Percentiles rank a stretch among this genome's conserved stretches.
Conservation (phyloP, 495 filamentous ascomycete species). For the Cercophora scortea region DNA sequence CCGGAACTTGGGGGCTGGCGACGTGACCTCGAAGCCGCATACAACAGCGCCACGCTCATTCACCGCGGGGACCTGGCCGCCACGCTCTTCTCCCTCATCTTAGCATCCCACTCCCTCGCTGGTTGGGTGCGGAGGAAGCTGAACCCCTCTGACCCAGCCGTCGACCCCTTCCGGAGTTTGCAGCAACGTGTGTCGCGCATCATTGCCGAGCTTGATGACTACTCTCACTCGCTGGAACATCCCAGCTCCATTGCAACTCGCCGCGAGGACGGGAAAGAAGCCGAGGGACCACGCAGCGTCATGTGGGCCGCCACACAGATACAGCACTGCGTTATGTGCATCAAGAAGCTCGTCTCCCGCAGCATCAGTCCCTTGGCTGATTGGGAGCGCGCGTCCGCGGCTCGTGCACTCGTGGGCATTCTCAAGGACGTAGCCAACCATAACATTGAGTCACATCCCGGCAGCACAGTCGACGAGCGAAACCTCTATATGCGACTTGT, state of each 20-base stretch:
- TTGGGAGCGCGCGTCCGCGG: slow-evolving; percentile 29
- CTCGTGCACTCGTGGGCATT: slow-evolving; percentile 30
- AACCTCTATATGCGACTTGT: slow-evolving; percentile 34
- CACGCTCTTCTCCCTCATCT: slow-evolving; percentile 39
- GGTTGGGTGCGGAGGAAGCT: slow-evolving; percentile 31
- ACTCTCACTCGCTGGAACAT: slow-evolving; percentile 14
- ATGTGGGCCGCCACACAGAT: slow-evolving; percentile 35
- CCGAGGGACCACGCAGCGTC: slow-evolving; percentile 18
- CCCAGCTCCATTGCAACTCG: slow-evolving; percentile 6
- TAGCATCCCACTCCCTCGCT: slow-evolving; percentile 37
- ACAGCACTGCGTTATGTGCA: slow-evolving; percentile 20
- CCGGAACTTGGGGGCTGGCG: slow-evolving; percentile 27
- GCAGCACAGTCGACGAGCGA: slow-evolving; percentile 13
- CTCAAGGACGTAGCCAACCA: slow-evolving; percentile 28
- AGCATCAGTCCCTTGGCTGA: slow-evolving; percentile 24
- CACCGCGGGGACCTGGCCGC: slow-evolving; percentile 34
- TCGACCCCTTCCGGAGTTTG: slow-evolving; percentile 32
- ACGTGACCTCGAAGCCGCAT: slow-evolving; percentile 24
- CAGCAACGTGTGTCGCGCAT: slow-evolving; percentile 31
- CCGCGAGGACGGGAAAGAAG: slow-evolving; percentile 9
- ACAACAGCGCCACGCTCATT: slow-evolving; percentile 16
- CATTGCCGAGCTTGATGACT: slow-evolving; percentile 27
- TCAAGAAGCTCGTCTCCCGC: slow-evolving; percentile 26
- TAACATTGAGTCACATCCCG: slow-evolving; percentile 20
- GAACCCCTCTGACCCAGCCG: slow-evolving; percentile 25